Percentiles rank a stretch among this genome's conserved stretches.
Conservation (phyloP, 257 asterid species). For the Parsonsia alboflavescens region DNA sequence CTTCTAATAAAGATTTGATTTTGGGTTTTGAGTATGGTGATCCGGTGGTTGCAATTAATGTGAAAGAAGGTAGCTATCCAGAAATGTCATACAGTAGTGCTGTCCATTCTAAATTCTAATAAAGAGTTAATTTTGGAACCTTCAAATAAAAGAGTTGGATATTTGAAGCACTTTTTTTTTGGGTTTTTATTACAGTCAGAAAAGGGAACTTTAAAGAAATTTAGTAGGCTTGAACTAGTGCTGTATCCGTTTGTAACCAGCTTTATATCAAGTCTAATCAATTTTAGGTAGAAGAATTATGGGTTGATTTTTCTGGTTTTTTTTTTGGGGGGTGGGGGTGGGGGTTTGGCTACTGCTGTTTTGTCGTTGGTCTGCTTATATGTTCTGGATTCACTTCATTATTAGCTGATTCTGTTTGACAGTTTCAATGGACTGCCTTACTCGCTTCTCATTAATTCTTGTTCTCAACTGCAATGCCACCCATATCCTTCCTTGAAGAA, state of each 20-base stretch:
- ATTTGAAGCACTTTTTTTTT: too few relatives aligned
- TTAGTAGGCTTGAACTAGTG: not conserved
- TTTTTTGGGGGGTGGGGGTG: too few relatives aligned
- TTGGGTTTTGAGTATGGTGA: not conserved
- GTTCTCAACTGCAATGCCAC: not conserved
- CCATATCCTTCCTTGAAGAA: not conserved
- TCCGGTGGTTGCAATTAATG: not conserved
- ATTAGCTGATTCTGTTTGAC: not conserved
- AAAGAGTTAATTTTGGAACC: not conserved
- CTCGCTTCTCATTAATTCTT: too few relatives aligned
- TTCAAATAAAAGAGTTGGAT: not conserved
- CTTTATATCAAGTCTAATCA: not conserved
- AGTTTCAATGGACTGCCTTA: not conserved
- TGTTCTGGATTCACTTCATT: not conserved
- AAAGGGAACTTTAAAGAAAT: not conserved
- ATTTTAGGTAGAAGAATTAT: not conserved
- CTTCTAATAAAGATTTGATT: not conserved
- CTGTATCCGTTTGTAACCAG: not conserved
- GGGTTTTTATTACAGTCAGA: not conserved
- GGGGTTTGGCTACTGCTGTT: not conserved
- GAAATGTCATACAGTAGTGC: not conserved
- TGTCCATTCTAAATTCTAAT: not conserved
- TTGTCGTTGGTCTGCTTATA: not conserved
- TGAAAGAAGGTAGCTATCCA: not conserved
- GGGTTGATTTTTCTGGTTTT: not conserved